These are phyloP conservation scores for Blastocystis sp. DNA, from an alignment of 352 stramenopile genomes.

Conservation along the genomic window DNA sequence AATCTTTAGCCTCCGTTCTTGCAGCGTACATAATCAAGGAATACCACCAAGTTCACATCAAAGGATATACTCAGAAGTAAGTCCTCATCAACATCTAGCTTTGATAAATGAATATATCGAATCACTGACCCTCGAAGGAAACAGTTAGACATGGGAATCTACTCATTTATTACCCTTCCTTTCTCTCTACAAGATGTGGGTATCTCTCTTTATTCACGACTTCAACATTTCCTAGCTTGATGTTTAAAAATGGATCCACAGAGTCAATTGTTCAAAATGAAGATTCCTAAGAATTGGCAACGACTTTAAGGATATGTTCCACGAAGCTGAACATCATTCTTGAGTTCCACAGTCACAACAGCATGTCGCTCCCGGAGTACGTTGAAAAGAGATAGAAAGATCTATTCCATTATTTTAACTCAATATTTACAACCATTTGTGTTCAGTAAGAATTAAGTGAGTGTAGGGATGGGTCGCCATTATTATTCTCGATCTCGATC, in stretches of 20 bases:
- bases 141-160: slow-evolving; percentile 92
- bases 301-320: slow-evolving; percentile 66
- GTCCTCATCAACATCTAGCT: slow-evolving; percentile 91
- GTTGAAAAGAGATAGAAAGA: slow-evolving; percentile 64
- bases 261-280: slow-evolving; percentile 91
- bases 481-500: slow-evolving; percentile 33
- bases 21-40: neutral
- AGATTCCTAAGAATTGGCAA: slow-evolving; percentile 69
- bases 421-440: neutral
- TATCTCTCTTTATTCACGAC: slow-evolving; percentile 92
- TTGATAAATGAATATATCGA: slow-evolving; percentile 95
- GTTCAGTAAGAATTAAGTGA: neutral
- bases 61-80: slow-evolving; percentile 76
- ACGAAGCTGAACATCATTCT: slow-evolving; percentile 88
- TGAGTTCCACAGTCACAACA: slow-evolving; percentile 91
- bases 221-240: slow-evolving; percentile 92
- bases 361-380: slow-evolving; percentile 22
- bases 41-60: neutral
- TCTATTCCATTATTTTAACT: slow-evolving; percentile 33
- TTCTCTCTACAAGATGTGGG: slow-evolving; percentile 84
- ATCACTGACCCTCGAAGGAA: slow-evolving; percentile 96
- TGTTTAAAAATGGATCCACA: slow-evolving; percentile 99
- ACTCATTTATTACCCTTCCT: slow-evolving; percentile 30
- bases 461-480: neutral
- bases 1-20: neutral